These are phyloP conservation scores for Kazachstania kunashirensis DNA, from an alignment of 805 yeast species.

Conservation along the genomic window DNA sequence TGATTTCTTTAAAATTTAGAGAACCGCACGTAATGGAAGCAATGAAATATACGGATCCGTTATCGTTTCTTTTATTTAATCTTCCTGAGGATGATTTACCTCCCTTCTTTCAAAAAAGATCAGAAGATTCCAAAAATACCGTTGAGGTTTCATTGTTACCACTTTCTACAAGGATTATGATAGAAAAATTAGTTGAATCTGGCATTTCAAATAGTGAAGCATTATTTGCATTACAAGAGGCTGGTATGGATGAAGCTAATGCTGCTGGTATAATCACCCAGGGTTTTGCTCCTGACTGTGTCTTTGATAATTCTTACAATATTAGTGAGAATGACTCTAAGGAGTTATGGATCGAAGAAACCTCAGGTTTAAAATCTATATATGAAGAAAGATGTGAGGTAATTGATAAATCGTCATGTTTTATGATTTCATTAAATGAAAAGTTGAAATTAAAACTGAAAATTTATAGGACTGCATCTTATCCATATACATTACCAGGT, in stretches of 20 bases:
- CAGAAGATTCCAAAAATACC: slow-evolving; percentile 47
- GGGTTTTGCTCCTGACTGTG: slow-evolving; percentile 19
- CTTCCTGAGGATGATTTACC: slow-evolving; percentile 95
- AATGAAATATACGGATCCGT: slow-evolving; percentile 41
- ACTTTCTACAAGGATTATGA: slow-evolving; percentile 41
- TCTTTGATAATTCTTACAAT: neutral
- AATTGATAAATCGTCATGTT: slow-evolving; percentile 22
- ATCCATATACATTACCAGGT: slow-evolving; percentile 67
- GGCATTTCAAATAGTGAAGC: slow-evolving; percentile 68
- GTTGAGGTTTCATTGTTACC: slow-evolving; percentile 36
- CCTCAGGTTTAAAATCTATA: slow-evolving; percentile 55
- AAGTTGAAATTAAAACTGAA: slow-evolving; percentile 25
- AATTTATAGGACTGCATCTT: slow-evolving; percentile 40
- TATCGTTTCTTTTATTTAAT: slow-evolving; percentile 57
- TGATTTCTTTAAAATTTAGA: slow-evolving; percentile 57
- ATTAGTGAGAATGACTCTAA: slow-evolving; percentile 25
- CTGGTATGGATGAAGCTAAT: slow-evolving; percentile 37
- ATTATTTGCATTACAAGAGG: slow-evolving; percentile 35
- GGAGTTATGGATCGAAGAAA: slow-evolving; percentile 64
- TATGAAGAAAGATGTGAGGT: slow-evolving; percentile 39
- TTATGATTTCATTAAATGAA: slow-evolving; percentile 29
- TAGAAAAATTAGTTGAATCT: slow-evolving; percentile 48
- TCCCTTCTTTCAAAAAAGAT: slow-evolving; percentile 43
- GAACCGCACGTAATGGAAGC: slow-evolving; percentile 64
- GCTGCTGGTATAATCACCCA: slow-evolving; percentile 45